Evolutionary conservation across 1,284 basidiomycete genomes (phyloP).

Genomic region (Ceratobasidium sp.): DNA sequence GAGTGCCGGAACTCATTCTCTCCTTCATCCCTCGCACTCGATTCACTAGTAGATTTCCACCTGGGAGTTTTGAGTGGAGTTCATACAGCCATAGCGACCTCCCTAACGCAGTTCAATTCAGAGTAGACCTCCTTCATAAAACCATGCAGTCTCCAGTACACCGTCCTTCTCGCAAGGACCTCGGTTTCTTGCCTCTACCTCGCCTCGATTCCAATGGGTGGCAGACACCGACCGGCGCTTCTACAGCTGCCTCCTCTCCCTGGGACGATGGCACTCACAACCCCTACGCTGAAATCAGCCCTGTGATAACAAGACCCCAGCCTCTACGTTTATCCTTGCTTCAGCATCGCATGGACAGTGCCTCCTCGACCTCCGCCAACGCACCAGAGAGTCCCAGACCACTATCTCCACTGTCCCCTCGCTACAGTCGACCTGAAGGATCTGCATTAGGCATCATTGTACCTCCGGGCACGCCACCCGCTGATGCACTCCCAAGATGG

Average conservation of each 20-base stretch:
- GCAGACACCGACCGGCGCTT: conserved; percentile 13
- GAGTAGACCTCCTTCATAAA: background rate
- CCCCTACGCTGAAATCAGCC: conserved; percentile 3
- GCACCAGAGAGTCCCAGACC: conserved; percentile 17
- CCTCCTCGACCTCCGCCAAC: conserved; percentile 5
- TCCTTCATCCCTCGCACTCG: background rate
- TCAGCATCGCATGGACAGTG: conserved; percentile 19
- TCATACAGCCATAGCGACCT: background rate
- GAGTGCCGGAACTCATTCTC: background rate
- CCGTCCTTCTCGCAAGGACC: conserved; percentile 7
- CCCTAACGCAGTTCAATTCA: background rate
- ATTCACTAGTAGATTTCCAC: background rate
- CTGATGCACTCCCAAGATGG: conserved; percentile 26
- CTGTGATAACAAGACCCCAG: background rate
- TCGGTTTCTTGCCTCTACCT: background rate
- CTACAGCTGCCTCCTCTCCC: conserved; percentile 12
- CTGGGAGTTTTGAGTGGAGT: background rate
- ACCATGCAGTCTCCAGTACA: conserved; percentile 3
- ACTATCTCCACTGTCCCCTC: conserved; percentile 27
- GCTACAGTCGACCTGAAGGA: conserved; percentile 14
- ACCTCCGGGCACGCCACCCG: conserved; percentile 26
- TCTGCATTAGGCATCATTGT: conserved; percentile 34
- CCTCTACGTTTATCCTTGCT: conserved; percentile 30
- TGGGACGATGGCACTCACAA: conserved; percentile 17
- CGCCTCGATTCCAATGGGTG: conserved; percentile 17